Base-by-base conservation (phyloP, 2,329 filamentous ascomycete genomes). In the Fragosphaeria purpurea region DNA sequence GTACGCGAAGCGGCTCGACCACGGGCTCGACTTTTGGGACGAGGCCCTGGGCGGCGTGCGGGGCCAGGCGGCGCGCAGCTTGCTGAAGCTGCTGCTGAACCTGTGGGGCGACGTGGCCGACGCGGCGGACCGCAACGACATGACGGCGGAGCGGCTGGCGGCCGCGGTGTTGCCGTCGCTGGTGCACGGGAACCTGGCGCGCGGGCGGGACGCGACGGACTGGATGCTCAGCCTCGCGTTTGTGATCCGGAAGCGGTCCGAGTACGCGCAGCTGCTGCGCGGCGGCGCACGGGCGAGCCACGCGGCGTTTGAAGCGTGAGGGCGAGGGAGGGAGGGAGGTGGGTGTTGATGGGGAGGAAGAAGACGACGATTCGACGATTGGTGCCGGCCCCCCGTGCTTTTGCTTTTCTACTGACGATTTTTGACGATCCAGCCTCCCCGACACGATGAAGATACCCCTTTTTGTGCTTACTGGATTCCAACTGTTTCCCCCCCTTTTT, bases 11-110 rank as follows among this genome's bases (percentile, higher is more conserved):
- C 62, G 67, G 12, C 56, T 66, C 5, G 70, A 72, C 51, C 63
- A 66, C 57, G 69, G 68, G 50, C 67, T 72, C 43, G 69, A 72
- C 53, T 72, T 72, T 49, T 72, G 70, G 70, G 69, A 71, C 52
- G 70, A 72, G 59, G 68, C 70, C 7, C 58, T 72, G 6, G 62
- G 62, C 31, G 66, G 67, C 1, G 59, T 72, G 8, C 62, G 64
- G 10, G 69, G 68, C 4, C 67, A 66, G 1, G 61, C 64, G 1
- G 60, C 60, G 5, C 62, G 68, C 40, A 64, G 59, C 45, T 51
- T 71, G 35, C 64, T 72, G 55, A 72, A 72, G 59, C 57, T 72
- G 51, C 58, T 72, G 56, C 59, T 72, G 32, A 70, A 69, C 48
- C 58, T 72, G 12, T 71, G 69, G 69, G 69, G 67, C 3, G 66